A percentile compares a stretch with the other conserved stretches of the same genome.
These are phyloP conservation scores for Nymphaea thermarum DNA, from an alignment of 164 flowering plant species.

Conservation along the genomic window DNA sequence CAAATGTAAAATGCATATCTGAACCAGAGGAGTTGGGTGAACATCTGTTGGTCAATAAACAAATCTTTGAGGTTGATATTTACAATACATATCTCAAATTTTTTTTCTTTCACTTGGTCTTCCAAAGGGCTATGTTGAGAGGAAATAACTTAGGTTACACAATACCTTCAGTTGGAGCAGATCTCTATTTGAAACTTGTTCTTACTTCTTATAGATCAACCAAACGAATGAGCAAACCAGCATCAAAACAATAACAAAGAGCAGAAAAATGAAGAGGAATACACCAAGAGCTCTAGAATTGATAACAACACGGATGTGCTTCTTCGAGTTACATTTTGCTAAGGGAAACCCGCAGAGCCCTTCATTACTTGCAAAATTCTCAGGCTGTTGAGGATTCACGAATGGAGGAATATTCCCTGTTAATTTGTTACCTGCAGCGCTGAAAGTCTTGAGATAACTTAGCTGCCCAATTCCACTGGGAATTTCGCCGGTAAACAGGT, in stretches of 20 bases:
- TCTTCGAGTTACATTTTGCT: slow-evolving; percentile 20
- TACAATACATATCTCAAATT: too few species aligned
- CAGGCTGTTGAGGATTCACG: slow-evolving; percentile 2
- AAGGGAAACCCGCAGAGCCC: slow-evolving; percentile 56
- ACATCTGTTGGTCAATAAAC: too few species aligned
- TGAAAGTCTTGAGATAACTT: slow-evolving; percentile 33
- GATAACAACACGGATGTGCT: slow-evolving; percentile 18
- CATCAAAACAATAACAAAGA: slow-evolving; percentile 21
- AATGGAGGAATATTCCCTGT: slow-evolving; percentile 46
- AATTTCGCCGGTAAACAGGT: slow-evolving; percentile 43
- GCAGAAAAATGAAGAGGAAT: slow-evolving; percentile 22
- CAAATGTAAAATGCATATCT: too few species aligned
- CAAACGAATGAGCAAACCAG: too few species aligned
- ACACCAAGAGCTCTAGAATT: slow-evolving; percentile 53
- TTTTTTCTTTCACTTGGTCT: too few species aligned
- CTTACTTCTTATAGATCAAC: too few species aligned
- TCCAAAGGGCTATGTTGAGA: too few species aligned
- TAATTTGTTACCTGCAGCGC: slow-evolving; percentile 43
- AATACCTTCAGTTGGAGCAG: too few species aligned
- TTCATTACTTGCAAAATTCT: slow-evolving; percentile 34
- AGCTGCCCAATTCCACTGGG: slow-evolving; percentile 39
- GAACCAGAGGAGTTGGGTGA: too few species aligned
- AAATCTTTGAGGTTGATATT: too few species aligned
- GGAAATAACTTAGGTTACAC: too few species aligned
- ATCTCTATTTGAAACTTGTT: too few species aligned